Base-by-base conservation (phyloP, 129 eudicot species). In the Flaveria trinervia region DNA sequence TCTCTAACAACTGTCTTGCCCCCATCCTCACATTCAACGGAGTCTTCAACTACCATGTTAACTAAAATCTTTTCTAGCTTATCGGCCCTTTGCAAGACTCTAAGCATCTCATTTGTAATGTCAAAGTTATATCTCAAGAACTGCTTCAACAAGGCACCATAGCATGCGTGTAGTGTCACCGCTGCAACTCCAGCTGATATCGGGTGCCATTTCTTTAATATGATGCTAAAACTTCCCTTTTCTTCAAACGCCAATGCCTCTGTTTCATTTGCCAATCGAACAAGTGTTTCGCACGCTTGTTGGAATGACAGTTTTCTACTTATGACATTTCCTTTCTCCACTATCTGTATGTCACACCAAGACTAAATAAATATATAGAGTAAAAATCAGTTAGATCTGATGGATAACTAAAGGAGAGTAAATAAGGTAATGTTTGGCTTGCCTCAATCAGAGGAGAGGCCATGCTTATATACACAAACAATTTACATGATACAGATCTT, bases 181-280 rank as follows among this genome's bases (percentile, higher is more conserved):
- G 97, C 91, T 70, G 94, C 99, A 51, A 91, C 97, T 56, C 97
- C 99, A 36, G 90, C 92, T 20, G 99, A 81, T 72, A 89, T 70
- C 0, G 99, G 97, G 30, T 94, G 96, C 99, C 97, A 94, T 77
- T 75, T 94, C 81, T 86, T 94, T 36, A 94, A 83, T 4, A 72
- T 74, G 28, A 85, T 74, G 49, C 93, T 83, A 64, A 81, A 94
- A 36, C 59, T 83, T 10, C 79, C 89, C 75, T 83, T 94, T 85
- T 94, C 99, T 77, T 86, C 88, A 1, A 60, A 16, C 7, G 96
- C 96, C 68, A 94, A 82, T 33, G 86, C 93, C 70, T 94, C 96
- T 7, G 92, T 89, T 68, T 79, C 90, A 9, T 83, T 56, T 1
- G 99, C 96, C 64, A 94, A 50, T 17, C 81, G 80, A 9, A 85